Evolutionary conservation across 768 basidiomycete species (phyloP), one percentile per base, ranked within the genome.

Genomic region (Mycena rosella): DNA sequence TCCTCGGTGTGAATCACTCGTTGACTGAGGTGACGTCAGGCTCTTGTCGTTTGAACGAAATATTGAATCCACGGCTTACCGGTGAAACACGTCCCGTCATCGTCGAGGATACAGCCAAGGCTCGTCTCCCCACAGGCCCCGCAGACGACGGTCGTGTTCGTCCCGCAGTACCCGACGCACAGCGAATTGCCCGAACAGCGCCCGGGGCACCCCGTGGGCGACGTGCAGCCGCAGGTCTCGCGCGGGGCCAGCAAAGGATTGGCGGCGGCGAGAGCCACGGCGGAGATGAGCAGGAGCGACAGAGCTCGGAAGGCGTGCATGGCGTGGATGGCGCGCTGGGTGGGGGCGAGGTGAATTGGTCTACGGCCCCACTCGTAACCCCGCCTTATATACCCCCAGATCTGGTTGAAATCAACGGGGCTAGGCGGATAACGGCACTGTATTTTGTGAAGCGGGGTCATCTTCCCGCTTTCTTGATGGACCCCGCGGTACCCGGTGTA

Each of bases 191-290:
- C 57, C 3, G 54, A 48, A 17, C 64, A 65, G 30, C 40, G 56
- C 11, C 64, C 64, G 24, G 64, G 64, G 56, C 64, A 65, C 40
- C 64, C 64, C 1, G 64, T 58, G 29, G 64, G 64, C 49, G 64
- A 65, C n/a, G 52, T n/a, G 57, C 64, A 65, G 14, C 15, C 29
- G 56, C 64, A 65, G n/a, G 26, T 55, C 20, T 66, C 24, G 13
- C 58, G 58, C 20, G 60, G 32, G 14, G 47, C 24, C 11, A 49
- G 20, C 17, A 55, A 30, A 29, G 65, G 65, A 32, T 60, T 60
- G 5, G 65, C 65, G 20, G 51, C 51, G 2, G 40, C 65, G 58
- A 66, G 57, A 8, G 57, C 32, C 32, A 54, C 14, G 2, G 32
- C 38, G 5, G 56, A 65, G 5, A 26, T 45, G 32, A 66, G 52